Conservation (phyloP, 2,329 filamentous ascomycete species). For the Beauveria medogensis region DNA sequence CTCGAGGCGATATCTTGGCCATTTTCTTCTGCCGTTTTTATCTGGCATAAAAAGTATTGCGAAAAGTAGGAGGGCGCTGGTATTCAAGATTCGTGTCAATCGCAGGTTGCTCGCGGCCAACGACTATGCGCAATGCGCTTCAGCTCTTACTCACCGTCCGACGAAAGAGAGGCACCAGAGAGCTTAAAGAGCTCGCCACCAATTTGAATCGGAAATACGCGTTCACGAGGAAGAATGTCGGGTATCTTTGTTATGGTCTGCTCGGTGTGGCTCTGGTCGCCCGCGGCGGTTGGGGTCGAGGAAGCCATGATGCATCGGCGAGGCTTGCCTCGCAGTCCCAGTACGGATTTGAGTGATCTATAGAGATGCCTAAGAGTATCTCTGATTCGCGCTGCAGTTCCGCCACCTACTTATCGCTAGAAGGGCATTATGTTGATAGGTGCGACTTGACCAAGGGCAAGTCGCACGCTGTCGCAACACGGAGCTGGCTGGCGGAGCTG, state of each 20-base stretch:
- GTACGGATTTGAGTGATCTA: neutral
- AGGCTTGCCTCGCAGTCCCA: neutral
- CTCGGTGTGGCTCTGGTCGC: slow-evolving; percentile 15
- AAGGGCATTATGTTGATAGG: neutral
- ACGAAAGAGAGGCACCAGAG: slow-evolving; percentile 65
- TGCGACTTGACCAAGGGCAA: neutral
- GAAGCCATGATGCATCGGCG: neutral
- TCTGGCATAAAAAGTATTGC: slow-evolving; percentile 80
- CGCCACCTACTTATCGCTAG: neutral
- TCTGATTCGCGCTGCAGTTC: neutral
- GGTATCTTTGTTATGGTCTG: slow-evolving; percentile 41
- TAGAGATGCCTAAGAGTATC: neutral
- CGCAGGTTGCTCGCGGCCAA: neutral
- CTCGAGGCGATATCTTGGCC: slow-evolving; percentile 40
- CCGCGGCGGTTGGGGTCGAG: neutral
- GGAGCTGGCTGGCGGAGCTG: neutral
- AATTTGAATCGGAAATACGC: slow-evolving; percentile 69
- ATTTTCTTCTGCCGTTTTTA: slow-evolving; percentile 54
- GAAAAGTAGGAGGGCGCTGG: slow-evolving; percentile 93
- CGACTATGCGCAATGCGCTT: neutral
- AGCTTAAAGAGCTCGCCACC: slow-evolving; percentile 64
- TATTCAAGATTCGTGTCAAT: neutral
- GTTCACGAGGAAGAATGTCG: slow-evolving; percentile 56
- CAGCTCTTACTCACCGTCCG: slow-evolving; percentile 49
- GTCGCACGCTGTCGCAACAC: neutral